These are phyloP conservation scores for Apophysomyces trapeziformis DNA, from an alignment of 371 early-diverging fungal species.

Conservation along the genomic window DNA sequence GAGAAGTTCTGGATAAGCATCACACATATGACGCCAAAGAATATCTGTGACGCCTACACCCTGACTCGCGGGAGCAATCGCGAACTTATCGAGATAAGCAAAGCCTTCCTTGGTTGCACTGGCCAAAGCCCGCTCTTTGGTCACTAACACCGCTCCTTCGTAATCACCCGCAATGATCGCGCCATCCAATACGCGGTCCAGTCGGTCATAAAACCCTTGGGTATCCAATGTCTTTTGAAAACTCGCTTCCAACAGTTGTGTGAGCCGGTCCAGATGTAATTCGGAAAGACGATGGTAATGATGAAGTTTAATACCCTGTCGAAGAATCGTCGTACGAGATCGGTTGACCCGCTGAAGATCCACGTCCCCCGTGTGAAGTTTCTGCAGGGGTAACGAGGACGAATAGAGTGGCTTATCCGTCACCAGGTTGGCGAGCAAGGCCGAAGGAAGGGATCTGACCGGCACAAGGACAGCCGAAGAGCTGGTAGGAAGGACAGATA, in stretches of 20 bases:
- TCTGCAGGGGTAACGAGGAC: slow-evolving; percentile 42
- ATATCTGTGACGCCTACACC: slow-evolving; percentile 95
- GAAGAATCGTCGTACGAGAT: slow-evolving; percentile 71
- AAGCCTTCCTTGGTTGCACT: slow-evolving; percentile 15
- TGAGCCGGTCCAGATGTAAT: slow-evolving; percentile 60
- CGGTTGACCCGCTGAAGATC: slow-evolving; percentile 36
- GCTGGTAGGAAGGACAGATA: slow-evolving; percentile 38
- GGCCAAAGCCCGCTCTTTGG: slow-evolving; percentile 25
- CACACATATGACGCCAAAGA: slow-evolving; percentile 82
- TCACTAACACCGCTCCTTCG: slow-evolving; percentile 54
- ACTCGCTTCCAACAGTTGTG: slow-evolving; percentile 73
- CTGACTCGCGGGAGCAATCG: slow-evolving; percentile 84
- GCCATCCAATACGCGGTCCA: slow-evolving; percentile 55
- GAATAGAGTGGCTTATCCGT: slow-evolving; percentile 59
- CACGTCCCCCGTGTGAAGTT: slow-evolving; percentile 2
- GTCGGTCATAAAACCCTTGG: slow-evolving; percentile 64
- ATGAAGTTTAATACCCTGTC: slow-evolving; percentile 75
- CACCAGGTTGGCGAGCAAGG: slow-evolving; percentile 50
- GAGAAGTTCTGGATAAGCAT: slow-evolving; percentile 71
- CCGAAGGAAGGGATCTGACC: slow-evolving; percentile 42
- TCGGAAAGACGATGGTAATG: slow-evolving; percentile 52
- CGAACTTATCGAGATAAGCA: slow-evolving; percentile 91
- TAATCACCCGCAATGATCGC: slow-evolving; percentile 92
- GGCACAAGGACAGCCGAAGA: slow-evolving; percentile 55
- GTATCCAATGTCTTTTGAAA: slow-evolving; percentile 73